Evolutionary conservation across 768 basidiomycete genomes (phyloP), one percentile per base, ranked within the genome.

Genomic region (Chlorophyllum brunneum): DNA sequence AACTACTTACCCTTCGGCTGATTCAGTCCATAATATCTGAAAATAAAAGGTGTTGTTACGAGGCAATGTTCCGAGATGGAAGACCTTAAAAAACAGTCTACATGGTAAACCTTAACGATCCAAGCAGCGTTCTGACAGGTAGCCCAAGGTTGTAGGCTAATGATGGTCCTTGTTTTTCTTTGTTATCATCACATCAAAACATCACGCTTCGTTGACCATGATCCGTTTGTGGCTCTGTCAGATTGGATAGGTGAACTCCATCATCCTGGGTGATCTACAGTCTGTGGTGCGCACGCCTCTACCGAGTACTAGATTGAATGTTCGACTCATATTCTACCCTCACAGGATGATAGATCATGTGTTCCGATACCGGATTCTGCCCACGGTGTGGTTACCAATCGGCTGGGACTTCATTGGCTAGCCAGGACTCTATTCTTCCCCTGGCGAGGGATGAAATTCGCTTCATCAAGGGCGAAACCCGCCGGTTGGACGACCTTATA

Each of bases 131-230:
- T n/a, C n/a, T n/a, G n/a, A n/a, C n/a, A n/a, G 15, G 11, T 4
- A 5, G 3, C 5, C 15, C 16, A 11, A 48, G 10, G 23, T 40
- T 40, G 39, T 41, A 39, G 49, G 7, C 29, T 5, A 18, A 30
- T 41, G 37, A 23, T 15, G 48, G 11, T 40, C 48, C 48, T 40
- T 39, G 48, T 41, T 51, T 42, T 38, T 33, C 10, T 26, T n/a
- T 49, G 48, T 40, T 50, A 22, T 51, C 11, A 16, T 29, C 18
- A 5, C 20, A 33, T 33, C 31, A 31, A 23, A 15, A 3, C 24
- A 33, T 42, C 39, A 41, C 18, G 31, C 22, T 39, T 30, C 20
- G 13, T 29, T 42, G 29, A 42, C 18, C 49, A 41, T 22, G 22
- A 47, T 16, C 23, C 45, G 13, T 5, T 20, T 20, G 29, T 36